These are phyloP conservation scores for Lactarius vividus DNA, from an alignment of 768 basidiomycete species.

Conservation along the genomic window DNA sequence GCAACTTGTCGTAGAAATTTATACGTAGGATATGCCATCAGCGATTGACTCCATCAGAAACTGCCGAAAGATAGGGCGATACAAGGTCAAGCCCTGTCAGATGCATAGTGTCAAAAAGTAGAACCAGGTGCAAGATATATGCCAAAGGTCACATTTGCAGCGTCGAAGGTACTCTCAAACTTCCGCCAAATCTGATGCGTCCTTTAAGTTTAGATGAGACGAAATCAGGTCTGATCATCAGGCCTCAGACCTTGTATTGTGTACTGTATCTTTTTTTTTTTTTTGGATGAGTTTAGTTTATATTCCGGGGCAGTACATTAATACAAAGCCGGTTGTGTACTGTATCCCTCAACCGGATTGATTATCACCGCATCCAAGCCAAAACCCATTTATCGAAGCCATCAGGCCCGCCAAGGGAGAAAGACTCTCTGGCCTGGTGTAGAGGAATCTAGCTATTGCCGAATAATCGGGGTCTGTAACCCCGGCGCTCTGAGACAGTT, in stretches of 20 bases:
- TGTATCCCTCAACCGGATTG: conserved; percentile 68
- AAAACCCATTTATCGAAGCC: conserved; percentile 70
- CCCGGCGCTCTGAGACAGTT: conserved; percentile 29
- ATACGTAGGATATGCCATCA: conserved; percentile 70
- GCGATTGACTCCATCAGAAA: conserved; percentile 61
- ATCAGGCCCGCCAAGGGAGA: conserved; percentile 56
- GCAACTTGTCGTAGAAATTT: conserved; percentile 50
- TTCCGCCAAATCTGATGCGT: conserved; percentile 67
- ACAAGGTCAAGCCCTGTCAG: conserved; percentile 40
- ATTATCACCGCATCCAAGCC: conserved; percentile 55
- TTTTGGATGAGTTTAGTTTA: too few species aligned
- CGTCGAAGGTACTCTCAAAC: conserved; percentile 53
- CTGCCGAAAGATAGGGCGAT: conserved; percentile 54
- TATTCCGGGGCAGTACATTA: too few species aligned
- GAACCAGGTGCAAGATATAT: background rate
- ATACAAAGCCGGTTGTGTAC: too few species aligned
- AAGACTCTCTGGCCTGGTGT: conserved; percentile 50
- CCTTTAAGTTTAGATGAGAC: background rate
- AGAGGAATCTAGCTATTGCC: conserved; percentile 53
- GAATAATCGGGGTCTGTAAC: conserved; percentile 47
- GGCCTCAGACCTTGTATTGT: conserved; percentile 65
- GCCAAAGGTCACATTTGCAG: conserved; percentile 44
- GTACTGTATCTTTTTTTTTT: too few species aligned
- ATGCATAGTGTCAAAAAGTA: background rate
- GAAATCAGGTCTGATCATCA: background rate